These are phyloP conservation scores for Seiridium unicorne DNA, from an alignment of 2,329 filamentous ascomycete genomes.

Conservation along the genomic window DNA sequence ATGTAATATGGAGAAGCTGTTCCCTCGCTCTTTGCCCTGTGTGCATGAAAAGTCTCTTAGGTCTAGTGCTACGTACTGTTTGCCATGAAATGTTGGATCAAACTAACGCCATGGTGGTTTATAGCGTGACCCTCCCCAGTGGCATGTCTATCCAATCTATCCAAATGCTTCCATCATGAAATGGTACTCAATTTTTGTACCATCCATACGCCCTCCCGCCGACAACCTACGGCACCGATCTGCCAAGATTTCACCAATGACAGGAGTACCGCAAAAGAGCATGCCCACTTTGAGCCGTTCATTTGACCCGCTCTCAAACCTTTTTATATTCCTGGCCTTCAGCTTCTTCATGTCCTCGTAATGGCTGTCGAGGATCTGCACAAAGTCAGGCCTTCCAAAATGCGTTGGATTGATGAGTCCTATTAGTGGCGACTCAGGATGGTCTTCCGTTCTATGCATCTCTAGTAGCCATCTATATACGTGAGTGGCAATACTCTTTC, in stretches of 20 bases:
- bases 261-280: slow-evolving; percentile 55
- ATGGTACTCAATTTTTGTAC: slow-evolving; percentile 51
- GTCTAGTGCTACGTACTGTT: too few species aligned
- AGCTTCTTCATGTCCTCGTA: slow-evolving; percentile 49
- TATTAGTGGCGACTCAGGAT: slow-evolving; percentile 52
- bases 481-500: slow-evolving; percentile 50
- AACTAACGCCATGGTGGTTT: neutral
- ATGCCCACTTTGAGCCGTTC: slow-evolving; percentile 48
- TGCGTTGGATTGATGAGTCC: slow-evolving; percentile 51
- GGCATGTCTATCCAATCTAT: slow-evolving; percentile 14
- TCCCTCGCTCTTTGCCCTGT: too few species aligned
- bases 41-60: too few species aligned
- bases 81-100: too few species aligned
- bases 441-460: slow-evolving; percentile 48
- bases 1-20: too few species aligned
- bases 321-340: slow-evolving; percentile 13
- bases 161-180: slow-evolving; percentile 60
- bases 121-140: neutral
- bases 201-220: slow-evolving; percentile 48
- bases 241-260: slow-evolving; percentile 54
- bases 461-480: slow-evolving; percentile 57
- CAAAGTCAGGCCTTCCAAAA: slow-evolving; percentile 55
- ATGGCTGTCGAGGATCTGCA: slow-evolving; percentile 49
- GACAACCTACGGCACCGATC: slow-evolving; percentile 52
- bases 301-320: slow-evolving; percentile 20